A percentile compares a stretch with the other conserved stretches of the same genome.
phyloP scores from a whole-genome alignment of 352 stramenopile species.

The Globisporangium cystogenes region DNA sequence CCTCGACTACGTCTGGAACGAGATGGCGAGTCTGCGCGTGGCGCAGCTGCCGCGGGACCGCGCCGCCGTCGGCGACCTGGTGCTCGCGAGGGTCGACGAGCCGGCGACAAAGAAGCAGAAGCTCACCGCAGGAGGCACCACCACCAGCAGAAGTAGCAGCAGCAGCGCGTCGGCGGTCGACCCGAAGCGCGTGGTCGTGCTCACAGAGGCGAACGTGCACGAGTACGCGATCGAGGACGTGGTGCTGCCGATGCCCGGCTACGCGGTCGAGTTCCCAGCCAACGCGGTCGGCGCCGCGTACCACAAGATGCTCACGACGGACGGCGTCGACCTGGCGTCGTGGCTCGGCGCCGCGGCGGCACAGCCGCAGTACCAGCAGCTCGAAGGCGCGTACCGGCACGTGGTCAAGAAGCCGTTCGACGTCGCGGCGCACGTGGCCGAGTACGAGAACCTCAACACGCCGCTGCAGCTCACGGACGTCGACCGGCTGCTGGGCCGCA shows the following conservation, averaged over 20 bases:
- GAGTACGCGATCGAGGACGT: constrained; percentile 92
- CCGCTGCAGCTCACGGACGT: constrained; percentile 90
- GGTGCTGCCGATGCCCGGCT: constrained; percentile 92
- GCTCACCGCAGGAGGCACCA: constrained; percentile 4
- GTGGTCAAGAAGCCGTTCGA: constrained; percentile 85
- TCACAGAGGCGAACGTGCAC: constrained; percentile 84
- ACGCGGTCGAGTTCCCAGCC: constrained; percentile 75
- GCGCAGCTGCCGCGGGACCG: constrained; percentile 44
- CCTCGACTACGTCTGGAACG: constrained; percentile 95
- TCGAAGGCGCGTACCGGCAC: constrained; percentile 89
- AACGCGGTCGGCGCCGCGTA: constrained; percentile 60
- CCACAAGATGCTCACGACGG: constrained; percentile 42
- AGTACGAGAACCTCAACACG: constrained; percentile 86
- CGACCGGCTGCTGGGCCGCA: constrained; percentile 30
- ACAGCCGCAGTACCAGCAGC: constrained; percentile 56
- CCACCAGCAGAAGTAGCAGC: neutral
- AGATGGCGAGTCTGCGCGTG: constrained; percentile 89
- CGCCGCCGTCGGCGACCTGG: constrained; percentile 88
- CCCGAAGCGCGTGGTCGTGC: constrained; percentile 29
- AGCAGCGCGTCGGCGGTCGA: too few relatives aligned
- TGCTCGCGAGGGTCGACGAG: constrained; percentile 30
- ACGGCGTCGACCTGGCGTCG: constrained; percentile 49
- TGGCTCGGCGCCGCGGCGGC: constrained; percentile 13
- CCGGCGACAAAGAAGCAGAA: constrained; percentile 9
- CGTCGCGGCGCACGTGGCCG: constrained; percentile 78